Conservation (phyloP, 2,329 filamentous ascomycete species). For the Alternaria postmessia region DNA sequence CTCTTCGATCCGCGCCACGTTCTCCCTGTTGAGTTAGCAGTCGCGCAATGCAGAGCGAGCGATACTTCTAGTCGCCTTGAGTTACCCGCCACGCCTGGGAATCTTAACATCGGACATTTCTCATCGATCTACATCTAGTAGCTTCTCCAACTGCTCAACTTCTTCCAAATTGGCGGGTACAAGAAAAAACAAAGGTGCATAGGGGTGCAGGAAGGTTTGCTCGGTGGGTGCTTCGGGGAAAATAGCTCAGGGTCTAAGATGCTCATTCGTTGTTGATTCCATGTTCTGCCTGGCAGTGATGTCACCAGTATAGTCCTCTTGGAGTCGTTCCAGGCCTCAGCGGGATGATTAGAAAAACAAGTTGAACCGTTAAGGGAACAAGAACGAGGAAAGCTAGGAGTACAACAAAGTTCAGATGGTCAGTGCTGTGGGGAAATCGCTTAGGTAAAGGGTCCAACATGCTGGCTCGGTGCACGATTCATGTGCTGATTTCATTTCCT, state of each 20-base stretch:
- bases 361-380: neutral
- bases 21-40: neutral
- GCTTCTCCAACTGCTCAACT: neutral
- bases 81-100: neutral
- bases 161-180: no score
- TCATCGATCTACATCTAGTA: neutral
- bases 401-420: neutral
- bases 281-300: no score
- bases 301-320: no score
- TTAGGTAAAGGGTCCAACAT: neutral
- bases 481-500: neutral
- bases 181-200: no score
- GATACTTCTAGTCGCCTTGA: neutral
- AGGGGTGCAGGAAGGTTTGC: neutral
- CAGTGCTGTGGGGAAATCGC: neutral
- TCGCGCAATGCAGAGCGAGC: neutral
- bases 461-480: neutral
- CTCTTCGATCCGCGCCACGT: neutral
- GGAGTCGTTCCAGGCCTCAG: no score
- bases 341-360: neutral
- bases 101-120: neutral
- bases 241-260: neutral
- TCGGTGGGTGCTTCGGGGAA: neutral
- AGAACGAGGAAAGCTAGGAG: neutral
- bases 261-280: neutral